These are phyloP conservation scores for Ailanthus altissimus DNA, from an alignment of 345 rosid species.

Conservation along the genomic window DNA sequence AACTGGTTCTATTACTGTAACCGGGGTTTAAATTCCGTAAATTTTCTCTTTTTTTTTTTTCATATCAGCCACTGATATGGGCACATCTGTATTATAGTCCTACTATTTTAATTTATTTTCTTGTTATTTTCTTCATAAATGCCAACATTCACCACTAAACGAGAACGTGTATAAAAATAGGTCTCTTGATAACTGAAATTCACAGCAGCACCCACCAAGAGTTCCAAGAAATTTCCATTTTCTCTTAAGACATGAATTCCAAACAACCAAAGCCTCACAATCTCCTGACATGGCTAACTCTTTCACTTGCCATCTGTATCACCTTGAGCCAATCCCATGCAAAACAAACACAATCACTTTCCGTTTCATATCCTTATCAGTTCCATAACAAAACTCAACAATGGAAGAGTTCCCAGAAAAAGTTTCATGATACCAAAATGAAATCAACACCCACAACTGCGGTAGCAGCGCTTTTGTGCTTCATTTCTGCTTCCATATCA, in stretches of 20 bases:
- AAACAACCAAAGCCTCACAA: conserved; percentile 20
- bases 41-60: too few relatives aligned
- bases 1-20: too few relatives aligned
- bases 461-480: conserved; percentile 59
- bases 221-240: background rate
- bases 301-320: conserved; percentile 32
- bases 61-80: background rate
- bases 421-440: conserved; percentile 33
- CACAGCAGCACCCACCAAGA: background rate
- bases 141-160: background rate
- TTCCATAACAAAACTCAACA: conserved; percentile 30
- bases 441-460: conserved; percentile 41
- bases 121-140: background rate
- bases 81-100: background rate
- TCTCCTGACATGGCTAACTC: conserved; percentile 15
- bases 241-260: conserved; percentile 5
- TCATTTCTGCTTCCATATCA: conserved; percentile 70
- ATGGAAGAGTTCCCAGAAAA: conserved; percentile 39
- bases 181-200: background rate
- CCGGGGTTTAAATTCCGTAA: too few relatives aligned
- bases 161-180: background rate
- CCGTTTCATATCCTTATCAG: conserved; percentile 9
- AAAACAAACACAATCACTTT: conserved; percentile 22
- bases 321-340: conserved; percentile 30
- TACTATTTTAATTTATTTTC: too few relatives aligned